Conservation (phyloP, 2,329 filamentous ascomycete species). For the Mollisiaceae sp. region DNA sequence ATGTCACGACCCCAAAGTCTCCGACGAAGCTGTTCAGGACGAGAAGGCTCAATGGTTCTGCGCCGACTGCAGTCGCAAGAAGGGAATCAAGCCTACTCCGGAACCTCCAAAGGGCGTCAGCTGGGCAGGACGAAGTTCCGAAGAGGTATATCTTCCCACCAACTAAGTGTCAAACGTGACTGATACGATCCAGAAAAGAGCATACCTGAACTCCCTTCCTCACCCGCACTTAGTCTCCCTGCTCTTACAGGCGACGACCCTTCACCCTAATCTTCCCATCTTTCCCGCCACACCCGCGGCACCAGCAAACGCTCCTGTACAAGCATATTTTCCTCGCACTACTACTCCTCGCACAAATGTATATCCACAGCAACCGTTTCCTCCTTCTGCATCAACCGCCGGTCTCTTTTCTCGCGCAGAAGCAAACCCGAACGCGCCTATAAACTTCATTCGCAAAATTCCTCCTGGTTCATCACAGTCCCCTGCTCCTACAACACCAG, state of each 20-base stretch:
- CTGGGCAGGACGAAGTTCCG: slow-evolving; percentile 43
- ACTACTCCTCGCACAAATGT: slow-evolving; percentile 25
- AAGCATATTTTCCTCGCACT: slow-evolving; percentile 25
- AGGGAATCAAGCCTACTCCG: slow-evolving; percentile 48
- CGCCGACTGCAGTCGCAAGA: slow-evolving; percentile 59
- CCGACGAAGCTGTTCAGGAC: slow-evolving; percentile 70
- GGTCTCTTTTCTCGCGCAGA: slow-evolving; percentile 45
- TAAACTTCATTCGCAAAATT: slow-evolving; percentile 49
- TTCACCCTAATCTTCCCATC: slow-evolving; percentile 69
- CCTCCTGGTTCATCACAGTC: slow-evolving; percentile 44
- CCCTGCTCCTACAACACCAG: slow-evolving; percentile 58
- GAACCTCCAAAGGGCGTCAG: slow-evolving; percentile 38
- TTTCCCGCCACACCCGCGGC: slow-evolving; percentile 51
- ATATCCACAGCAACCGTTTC: slow-evolving; percentile 39
- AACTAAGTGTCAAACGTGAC: slow-evolving; percentile 15
- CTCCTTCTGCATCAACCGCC: slow-evolving; percentile 40
- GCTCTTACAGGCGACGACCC: slow-evolving; percentile 63
- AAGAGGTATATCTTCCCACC: slow-evolving; percentile 45
- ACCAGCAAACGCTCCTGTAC: slow-evolving; percentile 23
- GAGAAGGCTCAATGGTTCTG: slow-evolving; percentile 76
- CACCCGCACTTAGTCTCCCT: slow-evolving; percentile 67
- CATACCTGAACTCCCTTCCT: slow-evolving; percentile 66
- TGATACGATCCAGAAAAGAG: slow-evolving; percentile 55
- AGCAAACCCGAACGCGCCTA: slow-evolving; percentile 44
- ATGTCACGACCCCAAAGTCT: slow-evolving; percentile 78